Conservation (phyloP, 2,329 filamentous ascomycete species). For the Raffaelea ambrosiae region DNA sequence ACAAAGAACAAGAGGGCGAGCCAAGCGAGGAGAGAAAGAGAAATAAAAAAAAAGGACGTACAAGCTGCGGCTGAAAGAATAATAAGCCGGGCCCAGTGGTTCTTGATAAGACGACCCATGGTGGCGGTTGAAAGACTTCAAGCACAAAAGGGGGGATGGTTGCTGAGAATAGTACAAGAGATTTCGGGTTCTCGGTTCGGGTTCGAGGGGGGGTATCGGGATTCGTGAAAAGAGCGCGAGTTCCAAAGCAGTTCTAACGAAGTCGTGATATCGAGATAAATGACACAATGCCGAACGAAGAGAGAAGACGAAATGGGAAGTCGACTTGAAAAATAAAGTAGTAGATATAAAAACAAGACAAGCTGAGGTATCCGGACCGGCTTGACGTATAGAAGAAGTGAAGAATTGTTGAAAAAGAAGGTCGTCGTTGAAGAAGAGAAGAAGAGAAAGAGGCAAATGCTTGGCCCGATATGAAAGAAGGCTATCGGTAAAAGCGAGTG, state of each 20-base stretch:
- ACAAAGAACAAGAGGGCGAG: background rate
- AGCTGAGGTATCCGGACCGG: conserved; percentile 46
- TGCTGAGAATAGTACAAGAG: too few relatives aligned
- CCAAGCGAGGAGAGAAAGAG: background rate
- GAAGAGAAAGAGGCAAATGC: conserved; percentile 17
- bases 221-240: too few relatives aligned
- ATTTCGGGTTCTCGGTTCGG: background rate
- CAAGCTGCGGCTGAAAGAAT: conserved; percentile 74
- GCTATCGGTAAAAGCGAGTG: conserved; percentile 42
- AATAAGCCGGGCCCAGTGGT: conserved; percentile 96
- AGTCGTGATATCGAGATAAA: background rate
- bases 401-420: conserved; percentile 8
- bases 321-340: conserved; percentile 9
- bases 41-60: conserved; percentile 32
- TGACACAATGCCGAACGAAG: background rate
- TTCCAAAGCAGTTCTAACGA: conserved; percentile 1
- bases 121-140: too few relatives aligned
- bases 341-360: conserved; percentile 12
- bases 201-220: too few relatives aligned
- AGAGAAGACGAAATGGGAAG: conserved; percentile 9
- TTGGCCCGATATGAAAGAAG: conserved; percentile 43
- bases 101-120: conserved; percentile 99
- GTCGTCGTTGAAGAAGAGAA: conserved; percentile 11
- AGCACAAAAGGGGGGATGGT: too few relatives aligned
- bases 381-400: conserved; percentile 27